Evolutionary conservation across 2,329 filamentous ascomycete genomes (phyloP), one percentile per base, ranked within the genome.

Genomic region (Pseudocercospora pini-densiflorae): DNA sequence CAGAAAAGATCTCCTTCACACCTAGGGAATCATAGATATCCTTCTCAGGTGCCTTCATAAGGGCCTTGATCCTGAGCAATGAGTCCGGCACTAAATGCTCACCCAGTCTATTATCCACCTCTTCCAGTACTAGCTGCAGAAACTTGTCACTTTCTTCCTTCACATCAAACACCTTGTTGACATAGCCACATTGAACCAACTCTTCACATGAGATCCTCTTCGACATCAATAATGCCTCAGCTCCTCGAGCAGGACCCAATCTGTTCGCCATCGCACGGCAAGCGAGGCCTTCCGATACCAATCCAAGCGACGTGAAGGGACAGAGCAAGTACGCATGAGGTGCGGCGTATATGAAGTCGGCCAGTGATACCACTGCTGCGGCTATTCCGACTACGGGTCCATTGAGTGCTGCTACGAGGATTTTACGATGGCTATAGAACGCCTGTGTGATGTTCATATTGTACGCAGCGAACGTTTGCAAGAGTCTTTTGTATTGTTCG

Each of bases 361-460:
- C 92, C 78, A 92, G 91, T 29, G 89, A 90, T 65, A 93, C 83
- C 0, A 98, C 81, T 0, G 94, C 94, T 0, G 94, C 95, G 1
- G 91, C 92, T 33, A 98, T 89, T 5, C 95, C 95, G 61, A 99
- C 86, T 10, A 89, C 93, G 5, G 95, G 95, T 2, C 94, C 95
- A 81, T 98, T 98, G 71, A 98, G 89, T 0, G 92, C 95, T 0
- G 90, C 90, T 67, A 98, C 87, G 24, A 98, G 91, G 80, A 98
- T 91, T 82, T 98, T 97, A 73, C 93, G 92, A 81, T 98, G 95
- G 14, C 89, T 90, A 83, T 95, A 94, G 83, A 98, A 97, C 73
- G 93, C 90, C 74, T 92, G 90, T 1, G 94, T 95, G 74, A 92
- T 87, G 85, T 97, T 92, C 64, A 97, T 87, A 84, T 98, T 98